These are phyloP conservation scores for Blastobotrys ciferrii DNA, from an alignment of 1,139 yeast species.

Conservation along the genomic window DNA sequence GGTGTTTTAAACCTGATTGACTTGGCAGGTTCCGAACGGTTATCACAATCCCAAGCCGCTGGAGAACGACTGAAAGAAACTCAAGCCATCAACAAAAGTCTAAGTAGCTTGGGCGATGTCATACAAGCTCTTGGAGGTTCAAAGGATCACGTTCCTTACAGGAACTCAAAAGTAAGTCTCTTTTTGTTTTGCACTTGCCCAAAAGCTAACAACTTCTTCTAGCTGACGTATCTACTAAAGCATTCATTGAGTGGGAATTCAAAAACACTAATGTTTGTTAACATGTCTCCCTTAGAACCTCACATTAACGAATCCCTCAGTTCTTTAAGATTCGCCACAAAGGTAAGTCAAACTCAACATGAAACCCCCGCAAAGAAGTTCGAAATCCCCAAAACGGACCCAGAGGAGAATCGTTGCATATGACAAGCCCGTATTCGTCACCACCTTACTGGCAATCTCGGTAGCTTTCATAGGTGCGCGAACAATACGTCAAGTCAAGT, in stretches of 20 bases:
- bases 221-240: constrained; percentile 75
- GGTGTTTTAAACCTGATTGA: constrained; percentile 78
- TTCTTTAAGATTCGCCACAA: constrained; percentile 85
- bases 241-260: constrained; percentile 83
- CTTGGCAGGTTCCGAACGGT: constrained; percentile 86
- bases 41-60: constrained; percentile 61
- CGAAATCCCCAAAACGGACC: too few species aligned
- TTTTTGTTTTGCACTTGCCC: neutral
- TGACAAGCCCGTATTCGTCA: too few species aligned
- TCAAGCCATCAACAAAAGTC: constrained; percentile 82
- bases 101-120: constrained; percentile 89
- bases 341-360: constrained; percentile 45
- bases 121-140: constrained; percentile 62
- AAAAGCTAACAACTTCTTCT: constrained; percentile 1
- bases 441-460: too few species aligned
- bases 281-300: constrained; percentile 64
- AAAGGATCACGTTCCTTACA: constrained; percentile 50
- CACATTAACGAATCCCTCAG: constrained; percentile 77
- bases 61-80: constrained; percentile 87
- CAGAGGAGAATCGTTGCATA: too few species aligned
- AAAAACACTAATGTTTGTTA: constrained; percentile 91
- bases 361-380: too few species aligned
- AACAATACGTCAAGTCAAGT: too few species aligned
- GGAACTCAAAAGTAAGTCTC: constrained; percentile 44
- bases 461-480: too few species aligned